Evolutionary conservation across 1,284 basidiomycete genomes (phyloP).

Genomic region (Tetrapyrgos nigripes): DNA sequence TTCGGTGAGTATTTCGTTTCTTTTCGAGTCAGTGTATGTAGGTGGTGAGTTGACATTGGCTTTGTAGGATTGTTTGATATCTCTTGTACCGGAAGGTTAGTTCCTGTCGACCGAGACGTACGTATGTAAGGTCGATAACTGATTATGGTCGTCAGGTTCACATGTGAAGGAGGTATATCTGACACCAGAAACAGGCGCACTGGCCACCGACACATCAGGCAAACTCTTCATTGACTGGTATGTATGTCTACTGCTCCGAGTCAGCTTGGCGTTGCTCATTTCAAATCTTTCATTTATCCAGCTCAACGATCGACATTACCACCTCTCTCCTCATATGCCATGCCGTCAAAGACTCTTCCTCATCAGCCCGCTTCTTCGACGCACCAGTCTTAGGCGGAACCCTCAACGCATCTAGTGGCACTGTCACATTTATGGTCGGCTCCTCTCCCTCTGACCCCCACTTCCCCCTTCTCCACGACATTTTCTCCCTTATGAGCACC

Average conservation of each 20-base stretch:
- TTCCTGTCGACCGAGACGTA: neutral
- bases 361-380: constrained; percentile 39
- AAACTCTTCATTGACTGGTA: constrained; percentile 50
- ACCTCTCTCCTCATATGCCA: constrained; percentile 38
- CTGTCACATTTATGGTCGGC: constrained; percentile 47
- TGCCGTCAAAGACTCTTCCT: constrained; percentile 26
- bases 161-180: constrained; percentile 45
- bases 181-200: constrained; percentile 34
- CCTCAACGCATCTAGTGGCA: constrained; percentile 41
- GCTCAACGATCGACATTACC: constrained; percentile 46
- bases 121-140: neutral
- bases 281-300: no score
- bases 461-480: constrained; percentile 34
- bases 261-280: no score
- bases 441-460: constrained; percentile 32
- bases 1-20: constrained; percentile 29
- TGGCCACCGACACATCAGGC: constrained; percentile 37
- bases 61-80: constrained; percentile 44
- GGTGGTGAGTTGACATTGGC: no score
- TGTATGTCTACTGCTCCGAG: neutral
- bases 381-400: constrained; percentile 48
- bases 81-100: constrained; percentile 42
- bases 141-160: no score
- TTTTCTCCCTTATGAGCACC: constrained; percentile 42
- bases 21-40: no score